Evolutionary conservation across 495 filamentous ascomycete species (phyloP).

Genomic region (Hamigera avellanea): DNA sequence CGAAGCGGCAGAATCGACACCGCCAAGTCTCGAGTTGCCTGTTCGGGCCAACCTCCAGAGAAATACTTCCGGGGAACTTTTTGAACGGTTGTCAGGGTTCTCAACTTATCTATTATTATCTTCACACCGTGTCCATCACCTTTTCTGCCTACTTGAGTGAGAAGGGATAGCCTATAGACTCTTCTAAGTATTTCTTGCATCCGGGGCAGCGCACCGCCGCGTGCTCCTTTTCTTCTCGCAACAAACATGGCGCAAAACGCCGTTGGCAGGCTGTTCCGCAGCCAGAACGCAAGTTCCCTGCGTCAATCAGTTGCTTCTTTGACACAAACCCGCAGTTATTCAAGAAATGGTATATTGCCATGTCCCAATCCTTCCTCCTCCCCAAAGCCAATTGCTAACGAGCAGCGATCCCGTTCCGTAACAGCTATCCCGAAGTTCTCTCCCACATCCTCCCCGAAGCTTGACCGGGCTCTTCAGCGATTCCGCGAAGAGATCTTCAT

Average conservation of each 20-base stretch:
- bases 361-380: too few relatives aligned
- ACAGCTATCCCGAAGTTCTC: slow-evolving; percentile 37
- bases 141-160: too few relatives aligned
- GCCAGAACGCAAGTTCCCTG: slow-evolving; percentile 17
- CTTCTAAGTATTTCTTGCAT: background rate
- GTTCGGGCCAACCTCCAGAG: background rate
- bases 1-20: background rate
- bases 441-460: slow-evolving; percentile 36
- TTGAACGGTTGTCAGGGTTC: too few relatives aligned
- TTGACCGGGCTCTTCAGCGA: slow-evolving; percentile 38
- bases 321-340: slow-evolving; percentile 23
- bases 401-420: slow-evolving; percentile 1
- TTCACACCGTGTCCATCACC: too few relatives aligned
- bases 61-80: too few relatives aligned
- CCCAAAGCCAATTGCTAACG: background rate
- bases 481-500: slow-evolving; percentile 56
- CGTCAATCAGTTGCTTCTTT: slow-evolving; percentile 25
- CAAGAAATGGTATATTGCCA: slow-evolving; percentile 20
- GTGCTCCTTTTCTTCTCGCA: background rate
- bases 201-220: background rate
- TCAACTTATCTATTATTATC: too few relatives aligned
- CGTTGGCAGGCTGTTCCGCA: slow-evolving; percentile 28
- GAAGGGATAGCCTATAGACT: too few relatives aligned
- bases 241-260: slow-evolving; percentile 27
- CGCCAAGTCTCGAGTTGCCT: too few relatives aligned